Evolutionary conservation across 2,329 filamentous ascomycete species (phyloP).

Genomic region (Colletotrichum sp.): DNA sequence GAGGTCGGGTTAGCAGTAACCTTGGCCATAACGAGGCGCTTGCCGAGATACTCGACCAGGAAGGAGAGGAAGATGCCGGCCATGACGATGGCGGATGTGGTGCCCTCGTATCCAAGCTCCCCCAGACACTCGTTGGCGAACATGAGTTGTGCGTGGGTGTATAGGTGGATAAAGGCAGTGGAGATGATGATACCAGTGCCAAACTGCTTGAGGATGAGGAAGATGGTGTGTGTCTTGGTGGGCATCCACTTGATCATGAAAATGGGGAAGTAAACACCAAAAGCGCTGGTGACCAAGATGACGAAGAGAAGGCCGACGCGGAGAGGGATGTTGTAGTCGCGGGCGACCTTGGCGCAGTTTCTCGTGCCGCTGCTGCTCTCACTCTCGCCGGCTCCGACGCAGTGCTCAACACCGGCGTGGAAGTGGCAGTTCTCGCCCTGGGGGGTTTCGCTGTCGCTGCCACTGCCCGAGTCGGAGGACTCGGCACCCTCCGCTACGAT

Average conservation of each 20-base stretch:
- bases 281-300: conserved; percentile 69
- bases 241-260: conserved; percentile 64
- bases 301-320: conserved; percentile 76
- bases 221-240: conserved; percentile 51
- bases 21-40: conserved; percentile 55
- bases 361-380: conserved; percentile 36
- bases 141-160: conserved; percentile 76
- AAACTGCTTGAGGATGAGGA: conserved; percentile 74
- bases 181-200: conserved; percentile 76
- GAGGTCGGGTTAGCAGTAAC: conserved; percentile 26
- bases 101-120: conserved; percentile 69
- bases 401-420: conserved; percentile 75
- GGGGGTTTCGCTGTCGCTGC: conserved; percentile 24
- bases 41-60: conserved; percentile 70
- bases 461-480: conserved; percentile 25
- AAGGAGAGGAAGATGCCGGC: conserved; percentile 77
- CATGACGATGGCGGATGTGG: conserved; percentile 74
- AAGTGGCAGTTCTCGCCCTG: conserved; percentile 68
- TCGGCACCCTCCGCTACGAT: conserved; percentile 46
- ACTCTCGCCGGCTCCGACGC: conserved; percentile 35
- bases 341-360: conserved; percentile 50
- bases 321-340: conserved; percentile 71
- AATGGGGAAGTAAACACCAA: conserved; percentile 61
- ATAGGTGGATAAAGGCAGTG: conserved; percentile 74
- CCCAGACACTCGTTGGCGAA: conserved; percentile 74